Evolutionary conservation across 1,284 basidiomycete genomes (phyloP).

Genomic region (Caloboletus inedulis): DNA sequence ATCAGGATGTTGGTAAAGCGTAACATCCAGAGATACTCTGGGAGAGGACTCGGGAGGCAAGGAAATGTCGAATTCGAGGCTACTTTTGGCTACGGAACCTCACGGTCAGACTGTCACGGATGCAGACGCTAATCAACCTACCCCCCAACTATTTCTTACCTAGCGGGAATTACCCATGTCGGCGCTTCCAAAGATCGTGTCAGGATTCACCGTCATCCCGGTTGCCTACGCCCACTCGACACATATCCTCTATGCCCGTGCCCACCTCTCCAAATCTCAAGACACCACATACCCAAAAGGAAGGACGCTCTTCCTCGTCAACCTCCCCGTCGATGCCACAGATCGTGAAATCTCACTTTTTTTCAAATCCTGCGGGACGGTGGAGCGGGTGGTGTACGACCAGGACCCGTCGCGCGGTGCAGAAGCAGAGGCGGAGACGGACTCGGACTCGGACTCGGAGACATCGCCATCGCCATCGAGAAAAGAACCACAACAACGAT

Average conservation of each 20-base stretch:
- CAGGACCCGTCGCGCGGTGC: slow-evolving; percentile 31
- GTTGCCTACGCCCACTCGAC: slow-evolving; percentile 52
- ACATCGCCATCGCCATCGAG: neutral
- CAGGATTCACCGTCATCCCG: slow-evolving; percentile 59
- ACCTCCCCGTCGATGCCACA: slow-evolving; percentile 81
- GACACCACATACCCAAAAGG: slow-evolving; percentile 50
- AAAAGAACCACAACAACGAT: slow-evolving; percentile 35
- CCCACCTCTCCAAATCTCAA: slow-evolving; percentile 49
- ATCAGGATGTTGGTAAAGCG: neutral
- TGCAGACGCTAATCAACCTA: no score
- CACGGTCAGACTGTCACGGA: no score
- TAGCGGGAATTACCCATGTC: no score
- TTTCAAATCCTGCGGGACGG: slow-evolving; percentile 71
- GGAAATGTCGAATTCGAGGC: neutral
- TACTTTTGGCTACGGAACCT: neutral
- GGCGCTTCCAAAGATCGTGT: slow-evolving; percentile 24
- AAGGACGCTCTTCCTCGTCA: slow-evolving; percentile 82
- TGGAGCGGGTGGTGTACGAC: slow-evolving; percentile 68
- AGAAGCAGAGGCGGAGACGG: slow-evolving; percentile 26
- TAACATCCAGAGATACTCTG: neutral
- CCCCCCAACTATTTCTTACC: no score
- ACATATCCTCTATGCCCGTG: slow-evolving; percentile 62
- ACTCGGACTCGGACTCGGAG: slow-evolving; percentile 17
- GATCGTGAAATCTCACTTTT: slow-evolving; percentile 71
- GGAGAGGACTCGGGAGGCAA: neutral